Evolutionary conservation across 2,329 filamentous ascomycete species (phyloP).

Genomic region (Epichloe uncinata): DNA sequence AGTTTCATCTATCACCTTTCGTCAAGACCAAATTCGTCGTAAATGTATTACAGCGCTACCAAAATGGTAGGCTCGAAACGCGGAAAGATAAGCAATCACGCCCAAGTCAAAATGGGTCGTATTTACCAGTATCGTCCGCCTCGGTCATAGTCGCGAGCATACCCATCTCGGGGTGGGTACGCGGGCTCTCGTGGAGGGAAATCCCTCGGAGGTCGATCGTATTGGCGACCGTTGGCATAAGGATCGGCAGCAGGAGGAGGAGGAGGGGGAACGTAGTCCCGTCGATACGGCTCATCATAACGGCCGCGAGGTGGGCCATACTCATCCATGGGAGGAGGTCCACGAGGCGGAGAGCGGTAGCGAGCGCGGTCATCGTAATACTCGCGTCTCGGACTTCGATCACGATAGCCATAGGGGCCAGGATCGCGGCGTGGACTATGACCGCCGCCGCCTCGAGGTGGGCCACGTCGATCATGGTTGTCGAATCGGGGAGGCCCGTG

Average conservation of each 20-base stretch:
- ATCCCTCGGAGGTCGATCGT: slow-evolving; percentile 42
- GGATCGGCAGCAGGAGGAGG: slow-evolving; percentile 51
- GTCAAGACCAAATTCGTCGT: slow-evolving; percentile 21
- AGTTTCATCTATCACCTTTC: slow-evolving; percentile 20
- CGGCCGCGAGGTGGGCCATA: slow-evolving; percentile 56
- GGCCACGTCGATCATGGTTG: slow-evolving; percentile 71
- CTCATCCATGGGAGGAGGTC: slow-evolving; percentile 53
- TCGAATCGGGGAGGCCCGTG: slow-evolving; percentile 51
- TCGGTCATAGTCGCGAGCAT: slow-evolving; percentile 36
- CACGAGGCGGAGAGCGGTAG: slow-evolving; percentile 69
- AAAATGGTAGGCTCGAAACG: neutral
- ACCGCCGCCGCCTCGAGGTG: slow-evolving; percentile 36
- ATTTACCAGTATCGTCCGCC: slow-evolving; percentile 38
- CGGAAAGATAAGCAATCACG: neutral
- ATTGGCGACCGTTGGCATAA: slow-evolving; percentile 43
- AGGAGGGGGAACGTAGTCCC: slow-evolving; percentile 52
- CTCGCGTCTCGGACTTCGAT: slow-evolving; percentile 71
- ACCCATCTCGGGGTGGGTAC: slow-evolving; percentile 26
- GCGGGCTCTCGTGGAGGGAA: slow-evolving; percentile 30
- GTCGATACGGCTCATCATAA: slow-evolving; percentile 66
- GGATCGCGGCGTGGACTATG: slow-evolving; percentile 67
- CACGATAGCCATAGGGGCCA: slow-evolving; percentile 66
- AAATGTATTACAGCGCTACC: neutral
- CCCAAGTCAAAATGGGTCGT: slow-evolving; percentile 10
- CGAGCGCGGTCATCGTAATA: slow-evolving; percentile 78